Percentiles rank a stretch among this genome's conserved stretches.
Evolutionary conservation across 2,329 filamentous ascomycete genomes (phyloP).

Genomic region (Fonsecaea monophora): DNA sequence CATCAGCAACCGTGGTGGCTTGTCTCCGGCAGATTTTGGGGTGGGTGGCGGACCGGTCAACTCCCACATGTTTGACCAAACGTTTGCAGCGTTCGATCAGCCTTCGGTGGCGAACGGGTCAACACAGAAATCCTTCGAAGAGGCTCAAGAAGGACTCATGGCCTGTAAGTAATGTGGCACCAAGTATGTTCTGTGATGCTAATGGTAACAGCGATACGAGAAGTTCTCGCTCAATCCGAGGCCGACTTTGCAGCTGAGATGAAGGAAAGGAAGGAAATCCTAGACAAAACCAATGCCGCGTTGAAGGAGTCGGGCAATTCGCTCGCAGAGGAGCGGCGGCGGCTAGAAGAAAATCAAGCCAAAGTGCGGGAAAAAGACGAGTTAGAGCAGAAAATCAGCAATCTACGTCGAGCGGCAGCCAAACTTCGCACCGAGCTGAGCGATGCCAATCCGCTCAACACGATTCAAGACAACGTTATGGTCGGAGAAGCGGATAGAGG

Average conservation of each 20-base stretch:
- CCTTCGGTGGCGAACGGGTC: constrained; percentile 45
- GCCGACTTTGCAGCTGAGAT: constrained; percentile 81
- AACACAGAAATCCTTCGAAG: constrained; percentile 53
- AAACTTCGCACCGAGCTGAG: constrained; percentile 67
- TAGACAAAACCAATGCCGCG: constrained; percentile 80
- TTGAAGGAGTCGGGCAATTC: constrained; percentile 81
- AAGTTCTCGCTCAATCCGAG: constrained; percentile 79
- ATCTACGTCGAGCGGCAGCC: constrained; percentile 75
- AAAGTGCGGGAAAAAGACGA: constrained; percentile 69
- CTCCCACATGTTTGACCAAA: constrained; percentile 52
- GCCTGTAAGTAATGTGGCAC: constrained; percentile 47
- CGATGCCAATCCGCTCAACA: constrained; percentile 50
- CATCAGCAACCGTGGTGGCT: constrained; percentile 86
- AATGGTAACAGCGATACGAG: constrained; percentile 71
- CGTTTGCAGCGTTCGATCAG: constrained; percentile 15
- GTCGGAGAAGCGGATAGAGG: constrained; percentile 58
- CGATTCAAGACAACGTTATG: constrained; percentile 45
- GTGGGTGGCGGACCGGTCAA: constrained; percentile 71
- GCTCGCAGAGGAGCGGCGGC: constrained; percentile 77
- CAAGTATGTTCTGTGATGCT: constrained; percentile 42
- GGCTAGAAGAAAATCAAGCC: constrained; percentile 72
- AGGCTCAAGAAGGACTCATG: constrained; percentile 55
- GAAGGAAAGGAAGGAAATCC: constrained; percentile 79
- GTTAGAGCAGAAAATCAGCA: constrained; percentile 73
- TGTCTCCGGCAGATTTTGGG: constrained; percentile 92